A percentile compares a stretch with the other conserved stretches of the same genome.
These are phyloP conservation scores for Chondrostereum purpureum DNA, from an alignment of 1,284 basidiomycete genomes.

Conservation along the genomic window DNA sequence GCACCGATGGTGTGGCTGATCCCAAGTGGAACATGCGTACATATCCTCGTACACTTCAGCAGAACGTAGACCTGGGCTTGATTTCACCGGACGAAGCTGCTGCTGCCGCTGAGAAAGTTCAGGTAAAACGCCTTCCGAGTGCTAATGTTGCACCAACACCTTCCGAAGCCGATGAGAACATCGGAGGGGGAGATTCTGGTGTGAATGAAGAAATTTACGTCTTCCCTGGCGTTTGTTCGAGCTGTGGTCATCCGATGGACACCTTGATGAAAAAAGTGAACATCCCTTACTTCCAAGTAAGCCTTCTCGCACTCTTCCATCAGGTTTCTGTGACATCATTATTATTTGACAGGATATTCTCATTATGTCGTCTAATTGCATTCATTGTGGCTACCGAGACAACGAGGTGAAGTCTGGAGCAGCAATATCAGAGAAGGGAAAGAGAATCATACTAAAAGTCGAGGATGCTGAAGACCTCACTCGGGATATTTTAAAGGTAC, in stretches of 20 bases:
- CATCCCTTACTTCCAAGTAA: constrained; percentile 96
- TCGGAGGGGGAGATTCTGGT: constrained; percentile 23
- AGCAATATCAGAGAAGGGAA: constrained; percentile 83
- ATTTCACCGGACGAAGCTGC: constrained; percentile 40
- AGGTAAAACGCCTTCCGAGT: constrained; percentile 7
- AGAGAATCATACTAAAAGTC: constrained; percentile 84
- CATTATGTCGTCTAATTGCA: constrained; percentile 99
- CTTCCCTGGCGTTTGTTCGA: constrained; percentile 87
- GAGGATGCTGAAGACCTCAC: constrained; percentile 93
- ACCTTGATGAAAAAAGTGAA: constrained; percentile 96
- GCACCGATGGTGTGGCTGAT: constrained; percentile 61
- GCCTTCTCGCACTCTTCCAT: constrained; percentile 4
- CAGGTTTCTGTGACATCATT: no score
- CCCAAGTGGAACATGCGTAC: constrained; percentile 91
- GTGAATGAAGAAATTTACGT: constrained; percentile 81
- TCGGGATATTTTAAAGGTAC: constrained; percentile 88
- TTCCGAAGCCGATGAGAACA: constrained; percentile 18
- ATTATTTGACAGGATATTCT: constrained; percentile 68
- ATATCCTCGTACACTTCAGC: constrained; percentile 78
- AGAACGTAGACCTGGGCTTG: constrained; percentile 82
- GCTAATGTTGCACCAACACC: constrained; percentile 7
- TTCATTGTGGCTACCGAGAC: constrained; percentile 91
- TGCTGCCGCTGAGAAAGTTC: constrained; percentile 10
- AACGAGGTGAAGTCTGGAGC: constrained; percentile 96
- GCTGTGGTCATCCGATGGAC: constrained; percentile 78